Conservation (phyloP, 208 protist species). For the Trypanosoma lewisi region DNA sequence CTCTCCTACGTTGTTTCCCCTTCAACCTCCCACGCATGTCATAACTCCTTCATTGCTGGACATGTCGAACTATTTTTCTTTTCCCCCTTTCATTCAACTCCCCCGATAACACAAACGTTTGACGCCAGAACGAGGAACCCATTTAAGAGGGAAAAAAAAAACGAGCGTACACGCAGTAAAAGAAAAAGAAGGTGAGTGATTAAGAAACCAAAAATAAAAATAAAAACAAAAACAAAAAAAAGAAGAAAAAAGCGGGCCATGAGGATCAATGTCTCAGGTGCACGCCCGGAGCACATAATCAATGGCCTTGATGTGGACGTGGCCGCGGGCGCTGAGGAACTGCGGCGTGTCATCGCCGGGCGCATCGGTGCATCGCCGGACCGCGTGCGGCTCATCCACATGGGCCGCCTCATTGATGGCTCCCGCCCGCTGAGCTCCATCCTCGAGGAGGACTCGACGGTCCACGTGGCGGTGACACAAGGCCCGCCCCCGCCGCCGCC, state of each 20-base stretch:
- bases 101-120: not conserved
- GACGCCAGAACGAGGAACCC: too few species aligned
- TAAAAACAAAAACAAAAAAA: constrained; percentile 28
- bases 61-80: not conserved
- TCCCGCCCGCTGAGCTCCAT: constrained; percentile 19
- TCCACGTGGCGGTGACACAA: constrained; percentile 21
- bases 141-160: too few species aligned
- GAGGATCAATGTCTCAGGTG: constrained; percentile 38
- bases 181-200: constrained; percentile 24
- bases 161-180: not conserved
- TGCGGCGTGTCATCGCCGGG: constrained; percentile 33
- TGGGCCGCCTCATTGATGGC: constrained; percentile 27
- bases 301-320: constrained; percentile 40
- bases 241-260: constrained; percentile 22
- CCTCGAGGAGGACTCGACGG: constrained; percentile 30
- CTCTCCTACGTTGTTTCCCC: constrained; percentile 9
- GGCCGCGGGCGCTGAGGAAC: constrained; percentile 37
- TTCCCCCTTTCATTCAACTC: not conserved
- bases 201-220: constrained; percentile 17
- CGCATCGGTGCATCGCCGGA: constrained; percentile 30
- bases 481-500: not conserved
- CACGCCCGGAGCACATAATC: constrained; percentile 41
- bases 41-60: too few species aligned
- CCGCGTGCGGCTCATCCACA: constrained; percentile 29
- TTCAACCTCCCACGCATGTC: too few species aligned